These are phyloP conservation scores for Auriscalpium vulgare DNA, from an alignment of 768 basidiomycete species.

Conservation along the genomic window DNA sequence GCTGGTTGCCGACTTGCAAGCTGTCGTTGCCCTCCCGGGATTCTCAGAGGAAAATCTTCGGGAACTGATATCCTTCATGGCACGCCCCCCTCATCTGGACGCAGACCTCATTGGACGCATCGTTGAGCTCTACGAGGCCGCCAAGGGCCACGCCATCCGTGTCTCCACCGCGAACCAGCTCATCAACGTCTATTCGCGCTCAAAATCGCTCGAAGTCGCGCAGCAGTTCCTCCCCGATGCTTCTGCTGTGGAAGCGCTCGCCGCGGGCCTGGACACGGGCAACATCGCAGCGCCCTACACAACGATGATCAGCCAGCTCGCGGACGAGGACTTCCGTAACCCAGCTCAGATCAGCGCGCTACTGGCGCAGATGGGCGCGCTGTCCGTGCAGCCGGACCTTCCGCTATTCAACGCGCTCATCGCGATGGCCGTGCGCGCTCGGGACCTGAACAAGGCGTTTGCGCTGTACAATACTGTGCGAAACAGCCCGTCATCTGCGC, in stretches of 20 bases:
- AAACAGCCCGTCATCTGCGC: slow-evolving; percentile 20
- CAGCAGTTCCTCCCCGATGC: slow-evolving; percentile 20
- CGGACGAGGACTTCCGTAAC: slow-evolving; percentile 19
- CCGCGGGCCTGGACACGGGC: slow-evolving; percentile 10
- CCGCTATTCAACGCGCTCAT: slow-evolving; percentile 44
- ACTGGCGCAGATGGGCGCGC: slow-evolving; percentile 31
- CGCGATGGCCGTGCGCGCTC: slow-evolving; percentile 26
- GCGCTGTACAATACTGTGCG: slow-evolving; percentile 35
- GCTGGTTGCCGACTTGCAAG: slow-evolving; percentile 15
- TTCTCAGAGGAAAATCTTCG: slow-evolving; percentile 19
- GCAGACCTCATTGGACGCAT: slow-evolving; percentile 10
- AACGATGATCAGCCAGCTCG: slow-evolving; percentile 30
- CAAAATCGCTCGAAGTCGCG: slow-evolving; percentile 24
- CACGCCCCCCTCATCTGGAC: slow-evolving; percentile 1
- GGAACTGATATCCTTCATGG: slow-evolving; percentile 26
- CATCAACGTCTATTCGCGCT: slow-evolving; percentile 23
- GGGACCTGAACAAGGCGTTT: slow-evolving; percentile 31
- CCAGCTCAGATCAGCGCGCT: slow-evolving; percentile 25
- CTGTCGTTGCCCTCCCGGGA: slow-evolving; percentile 18
- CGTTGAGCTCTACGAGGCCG: slow-evolving; percentile 7
- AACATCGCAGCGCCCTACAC: slow-evolving; percentile 27
- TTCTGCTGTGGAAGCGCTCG: slow-evolving; percentile 17
- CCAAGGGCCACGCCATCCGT: slow-evolving; percentile 5
- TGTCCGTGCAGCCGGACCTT: slow-evolving; percentile 30
- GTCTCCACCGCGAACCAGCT: slow-evolving; percentile 12